Conservation (phyloP, 2,329 filamentous ascomycete genomes). For the Exutisphaerella laricina region DNA sequence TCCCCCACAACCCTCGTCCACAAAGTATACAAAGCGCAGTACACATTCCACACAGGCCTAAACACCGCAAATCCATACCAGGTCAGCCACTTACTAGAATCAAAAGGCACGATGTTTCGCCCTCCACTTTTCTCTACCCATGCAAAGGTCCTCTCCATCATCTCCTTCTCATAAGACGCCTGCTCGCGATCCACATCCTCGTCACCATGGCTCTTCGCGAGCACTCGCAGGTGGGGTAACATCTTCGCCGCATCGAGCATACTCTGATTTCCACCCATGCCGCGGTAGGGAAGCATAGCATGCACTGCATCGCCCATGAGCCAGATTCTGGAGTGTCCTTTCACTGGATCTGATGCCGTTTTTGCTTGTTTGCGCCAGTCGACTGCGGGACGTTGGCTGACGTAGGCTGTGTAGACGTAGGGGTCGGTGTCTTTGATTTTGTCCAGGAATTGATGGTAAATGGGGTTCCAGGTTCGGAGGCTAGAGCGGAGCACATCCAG, state of each 20-base stretch:
- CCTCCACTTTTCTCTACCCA: conserved; percentile 1
- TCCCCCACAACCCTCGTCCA: neutral
- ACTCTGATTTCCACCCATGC: neutral
- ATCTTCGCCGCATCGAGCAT: neutral
- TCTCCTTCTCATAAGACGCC: neutral
- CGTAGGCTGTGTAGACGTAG: conserved; percentile 3
- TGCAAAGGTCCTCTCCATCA: neutral
- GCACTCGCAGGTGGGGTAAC: neutral
- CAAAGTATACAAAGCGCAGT: neutral
- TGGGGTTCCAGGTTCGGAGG: neutral
- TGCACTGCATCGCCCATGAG: neutral
- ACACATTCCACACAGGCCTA: neutral
- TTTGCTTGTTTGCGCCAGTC: neutral
- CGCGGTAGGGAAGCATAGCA: neutral
- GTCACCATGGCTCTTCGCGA: neutral
- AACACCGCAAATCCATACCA: conserved; percentile 1
- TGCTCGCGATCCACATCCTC: neutral
- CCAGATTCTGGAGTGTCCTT: neutral
- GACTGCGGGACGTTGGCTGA: neutral
- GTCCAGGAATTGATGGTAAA: conserved; percentile 1
- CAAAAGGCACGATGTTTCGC: conserved; percentile 1
- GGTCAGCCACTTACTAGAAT: neutral
- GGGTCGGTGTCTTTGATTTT: conserved; percentile 1
- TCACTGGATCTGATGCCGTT: neutral
- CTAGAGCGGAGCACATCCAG: conserved; percentile 1